Percentiles rank a stretch among this genome's conserved stretches.
Conservation (phyloP, 2,329 filamentous ascomycete species). For the Penicillium paneum region DNA sequence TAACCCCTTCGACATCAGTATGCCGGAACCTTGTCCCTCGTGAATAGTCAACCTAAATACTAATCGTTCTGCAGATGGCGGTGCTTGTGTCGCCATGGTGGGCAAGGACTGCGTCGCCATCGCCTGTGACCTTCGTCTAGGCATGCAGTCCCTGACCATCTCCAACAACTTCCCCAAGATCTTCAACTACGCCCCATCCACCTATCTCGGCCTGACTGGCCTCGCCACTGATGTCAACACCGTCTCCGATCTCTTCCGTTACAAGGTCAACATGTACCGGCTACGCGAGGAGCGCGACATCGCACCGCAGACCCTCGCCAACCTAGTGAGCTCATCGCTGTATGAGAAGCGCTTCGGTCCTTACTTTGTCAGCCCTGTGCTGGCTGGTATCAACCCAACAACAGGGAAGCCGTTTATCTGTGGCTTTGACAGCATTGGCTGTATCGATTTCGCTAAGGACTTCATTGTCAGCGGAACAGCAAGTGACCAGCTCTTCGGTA, state of each 20-base stretch:
- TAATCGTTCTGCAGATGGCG: conserved; percentile 59
- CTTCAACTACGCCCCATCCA: conserved; percentile 87
- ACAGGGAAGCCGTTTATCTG: conserved; percentile 96
- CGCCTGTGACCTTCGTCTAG: conserved; percentile 96
- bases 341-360: conserved; percentile 97
- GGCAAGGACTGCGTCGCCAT: conserved; percentile 99
- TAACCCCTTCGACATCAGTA: conserved; percentile 95
- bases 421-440: conserved; percentile 97
- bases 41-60: conserved; percentile 6
- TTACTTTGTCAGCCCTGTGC: conserved; percentile 91
- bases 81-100: conserved; percentile 96
- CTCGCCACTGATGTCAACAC: conserved; percentile 94
- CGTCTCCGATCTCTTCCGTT: conserved; percentile 94
- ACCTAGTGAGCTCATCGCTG: conserved; percentile 83
- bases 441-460: conserved; percentile 99
- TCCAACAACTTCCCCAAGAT: conserved; percentile 99
- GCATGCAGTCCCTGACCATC: conserved; percentile 91
- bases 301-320: conserved; percentile 89
- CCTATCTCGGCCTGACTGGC: conserved; percentile 92
- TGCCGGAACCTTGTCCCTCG: conserved; percentile 30
- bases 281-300: conserved; percentile 97
- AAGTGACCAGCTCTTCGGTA: conserved; percentile 96
- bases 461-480: conserved; percentile 98
- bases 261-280: conserved; percentile 99
- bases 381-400: conserved; percentile 92